A percentile compares a stretch with the other conserved stretches of the same genome.
Conservation (phyloP, 2,329 filamentous ascomycete genomes). For the Volutella citrinella region DNA sequence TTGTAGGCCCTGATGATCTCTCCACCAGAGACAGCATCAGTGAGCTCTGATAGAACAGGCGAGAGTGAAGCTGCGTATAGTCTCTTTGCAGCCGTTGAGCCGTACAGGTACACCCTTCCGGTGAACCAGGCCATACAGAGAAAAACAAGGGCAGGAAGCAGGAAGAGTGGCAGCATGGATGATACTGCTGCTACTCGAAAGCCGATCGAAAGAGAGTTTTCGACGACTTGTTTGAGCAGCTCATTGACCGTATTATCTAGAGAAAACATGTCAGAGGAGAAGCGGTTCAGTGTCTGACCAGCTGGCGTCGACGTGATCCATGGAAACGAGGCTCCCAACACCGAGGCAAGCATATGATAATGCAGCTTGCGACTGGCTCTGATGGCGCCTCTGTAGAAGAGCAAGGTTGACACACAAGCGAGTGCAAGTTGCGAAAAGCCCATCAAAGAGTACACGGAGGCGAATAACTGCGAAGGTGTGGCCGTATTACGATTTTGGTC, state of each 20-base stretch:
- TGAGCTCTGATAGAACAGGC: background rate
- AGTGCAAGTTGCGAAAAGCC: background rate
- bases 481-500: too few species aligned
- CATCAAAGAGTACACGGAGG: constrained; percentile 2
- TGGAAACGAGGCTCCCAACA: constrained; percentile 8
- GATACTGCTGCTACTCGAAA: constrained; percentile 6
- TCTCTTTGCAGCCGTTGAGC: constrained; percentile 6
- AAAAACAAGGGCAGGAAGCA: background rate
- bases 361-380: constrained; percentile 3
- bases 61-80: constrained; percentile 5
- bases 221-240: constrained; percentile 6
- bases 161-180: constrained; percentile 1
- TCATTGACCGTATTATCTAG: constrained; percentile 4
- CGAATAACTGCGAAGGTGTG: too few species aligned
- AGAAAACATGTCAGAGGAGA: constrained; percentile 7
- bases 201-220: constrained; percentile 3
- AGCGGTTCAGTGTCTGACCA: constrained; percentile 3
- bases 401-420: background rate
- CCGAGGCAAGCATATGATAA: constrained; percentile 3
- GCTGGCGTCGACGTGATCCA: constrained; percentile 7
- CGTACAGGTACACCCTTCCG: constrained; percentile 4
- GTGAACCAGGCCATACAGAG: background rate
- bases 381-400: constrained; percentile 3
- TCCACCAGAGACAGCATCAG: constrained; percentile 2
- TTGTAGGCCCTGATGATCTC: constrained; percentile 4